Evolutionary conservation across 331 rosid species (phyloP).

Genomic region (Arachis monticola): DNA sequence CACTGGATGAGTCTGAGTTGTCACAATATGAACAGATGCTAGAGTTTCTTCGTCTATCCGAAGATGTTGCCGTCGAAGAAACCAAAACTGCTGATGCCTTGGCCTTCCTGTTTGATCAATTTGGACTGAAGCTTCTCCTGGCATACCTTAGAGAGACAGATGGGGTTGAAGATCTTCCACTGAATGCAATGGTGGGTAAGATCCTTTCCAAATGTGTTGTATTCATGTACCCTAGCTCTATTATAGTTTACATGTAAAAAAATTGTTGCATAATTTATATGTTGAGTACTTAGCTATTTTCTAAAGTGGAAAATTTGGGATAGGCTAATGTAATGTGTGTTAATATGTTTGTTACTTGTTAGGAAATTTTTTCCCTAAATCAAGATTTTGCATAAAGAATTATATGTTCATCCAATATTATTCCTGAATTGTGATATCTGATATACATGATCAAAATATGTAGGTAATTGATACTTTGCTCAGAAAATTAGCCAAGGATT

Average conservation of each 20-base stretch:
- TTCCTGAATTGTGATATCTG: conserved; percentile 17
- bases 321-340: conserved; percentile 9
- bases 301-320: not conserved
- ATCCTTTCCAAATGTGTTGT: conserved; percentile 41
- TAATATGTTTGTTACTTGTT: too few relatives aligned
- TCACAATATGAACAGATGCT: conserved; percentile 70
- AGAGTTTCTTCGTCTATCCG: conserved; percentile 70
- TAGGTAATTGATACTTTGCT: conserved; percentile 80
- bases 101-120: conserved; percentile 78
- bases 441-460: conserved; percentile 16
- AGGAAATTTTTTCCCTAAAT: not conserved
- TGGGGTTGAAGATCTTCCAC: conserved; percentile 61
- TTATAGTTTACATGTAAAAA: not conserved
- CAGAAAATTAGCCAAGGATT: conserved; percentile 74
- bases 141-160: conserved; percentile 75
- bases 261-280: not conserved
- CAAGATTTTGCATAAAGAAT: not conserved
- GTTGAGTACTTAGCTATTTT: too few relatives aligned
- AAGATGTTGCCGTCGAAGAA: conserved; percentile 68
- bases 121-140: conserved; percentile 76
- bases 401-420: conserved; percentile 11
- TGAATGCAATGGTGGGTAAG: conserved; percentile 98
- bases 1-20: conserved; percentile 67
- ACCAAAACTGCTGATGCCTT: conserved; percentile 66
- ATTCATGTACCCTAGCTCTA: not conserved